Evolutionary conservation across 2,329 filamentous ascomycete genomes (phyloP).

Genomic region (Cercospora nicotianae): DNA sequence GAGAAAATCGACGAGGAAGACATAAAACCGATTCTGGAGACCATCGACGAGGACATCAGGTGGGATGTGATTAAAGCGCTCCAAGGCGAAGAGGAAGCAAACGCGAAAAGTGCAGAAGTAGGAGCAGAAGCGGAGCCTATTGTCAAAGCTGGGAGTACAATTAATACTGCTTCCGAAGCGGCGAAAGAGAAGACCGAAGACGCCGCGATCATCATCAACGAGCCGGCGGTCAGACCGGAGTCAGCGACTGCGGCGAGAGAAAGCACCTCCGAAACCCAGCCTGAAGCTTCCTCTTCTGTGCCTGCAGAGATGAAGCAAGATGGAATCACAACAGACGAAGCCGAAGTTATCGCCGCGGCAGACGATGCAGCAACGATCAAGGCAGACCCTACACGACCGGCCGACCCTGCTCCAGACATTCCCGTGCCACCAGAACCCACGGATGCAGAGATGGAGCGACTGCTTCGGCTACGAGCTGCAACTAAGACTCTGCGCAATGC

Average conservation of each 20-base stretch:
- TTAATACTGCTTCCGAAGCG: constrained; percentile 14
- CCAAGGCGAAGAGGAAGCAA: constrained; percentile 45
- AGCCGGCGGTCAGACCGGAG: constrained; percentile 16
- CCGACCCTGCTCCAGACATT: constrained; percentile 5
- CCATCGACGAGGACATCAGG: constrained; percentile 63
- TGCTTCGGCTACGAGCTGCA: constrained; percentile 43
- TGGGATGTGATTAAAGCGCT: constrained; percentile 64
- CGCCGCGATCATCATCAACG: constrained; percentile 36
- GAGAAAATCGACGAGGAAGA: constrained; percentile 74
- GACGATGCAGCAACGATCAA: constrained; percentile 11
- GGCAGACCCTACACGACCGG: constrained; percentile 8
- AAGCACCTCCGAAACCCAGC: not conserved
- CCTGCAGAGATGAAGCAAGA: constrained; percentile 16
- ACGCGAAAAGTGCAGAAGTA: constrained; percentile 33
- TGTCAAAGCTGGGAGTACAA: constrained; percentile 27
- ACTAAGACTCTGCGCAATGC: constrained; percentile 68
- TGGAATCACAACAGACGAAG: constrained; percentile 11
- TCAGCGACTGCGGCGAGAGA: constrained; percentile 9
- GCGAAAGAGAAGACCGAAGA: constrained; percentile 35
- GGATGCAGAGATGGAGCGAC: constrained; percentile 29
- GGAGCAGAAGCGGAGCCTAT: constrained; percentile 41
- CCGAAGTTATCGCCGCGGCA: constrained; percentile 6
- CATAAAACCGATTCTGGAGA: constrained; percentile 66
- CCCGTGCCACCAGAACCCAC: constrained; percentile 5
- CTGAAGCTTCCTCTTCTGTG: constrained; percentile 2